Evolutionary conservation across 345 rosid genomes (phyloP).

Genomic region (Populus nigra): DNA sequence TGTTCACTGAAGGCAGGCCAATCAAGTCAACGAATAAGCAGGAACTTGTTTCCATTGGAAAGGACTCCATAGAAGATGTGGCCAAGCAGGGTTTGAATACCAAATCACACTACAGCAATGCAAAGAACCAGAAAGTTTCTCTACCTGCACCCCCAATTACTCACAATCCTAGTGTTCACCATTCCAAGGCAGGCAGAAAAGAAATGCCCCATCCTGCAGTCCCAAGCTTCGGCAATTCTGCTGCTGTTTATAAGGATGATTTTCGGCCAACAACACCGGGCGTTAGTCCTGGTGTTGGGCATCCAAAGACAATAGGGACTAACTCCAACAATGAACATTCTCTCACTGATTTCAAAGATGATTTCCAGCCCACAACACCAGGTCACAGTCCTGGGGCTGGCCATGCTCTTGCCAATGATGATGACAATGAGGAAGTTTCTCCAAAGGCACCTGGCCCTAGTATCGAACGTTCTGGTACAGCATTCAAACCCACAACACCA

Average conservation of each 20-base stretch:
- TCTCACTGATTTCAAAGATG: slow-evolving; percentile 29
- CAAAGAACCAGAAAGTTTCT: neutral
- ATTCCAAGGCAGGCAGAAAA: neutral
- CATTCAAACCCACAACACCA: slow-evolving; percentile 23
- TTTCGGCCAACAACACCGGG: slow-evolving; percentile 30
- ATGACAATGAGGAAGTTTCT: neutral
- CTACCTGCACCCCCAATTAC: neutral
- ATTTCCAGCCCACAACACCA: slow-evolving; percentile 37
- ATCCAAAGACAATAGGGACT: neutral
- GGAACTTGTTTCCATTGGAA: neutral
- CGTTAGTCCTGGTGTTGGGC: slow-evolving; percentile 31
- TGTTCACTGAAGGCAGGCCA: slow-evolving; percentile 31
- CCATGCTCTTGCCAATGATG: neutral
- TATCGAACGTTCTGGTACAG: slow-evolving; percentile 13
- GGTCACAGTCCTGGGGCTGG: slow-evolving; percentile 11
- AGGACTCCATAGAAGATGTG: neutral
- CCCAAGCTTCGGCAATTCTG: neutral
- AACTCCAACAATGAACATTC: slow-evolving; percentile 9
- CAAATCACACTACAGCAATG: neutral
- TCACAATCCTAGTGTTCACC: neutral
- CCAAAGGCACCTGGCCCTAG: too few relatives aligned
- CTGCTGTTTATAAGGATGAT: slow-evolving; percentile 8
- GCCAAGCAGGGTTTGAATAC: neutral
- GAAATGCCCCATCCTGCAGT: neutral
- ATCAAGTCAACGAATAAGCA: slow-evolving; percentile 19